Evolutionary conservation across 768 basidiomycete genomes (phyloP).

Genomic region (Lentinula detonsa): DNA sequence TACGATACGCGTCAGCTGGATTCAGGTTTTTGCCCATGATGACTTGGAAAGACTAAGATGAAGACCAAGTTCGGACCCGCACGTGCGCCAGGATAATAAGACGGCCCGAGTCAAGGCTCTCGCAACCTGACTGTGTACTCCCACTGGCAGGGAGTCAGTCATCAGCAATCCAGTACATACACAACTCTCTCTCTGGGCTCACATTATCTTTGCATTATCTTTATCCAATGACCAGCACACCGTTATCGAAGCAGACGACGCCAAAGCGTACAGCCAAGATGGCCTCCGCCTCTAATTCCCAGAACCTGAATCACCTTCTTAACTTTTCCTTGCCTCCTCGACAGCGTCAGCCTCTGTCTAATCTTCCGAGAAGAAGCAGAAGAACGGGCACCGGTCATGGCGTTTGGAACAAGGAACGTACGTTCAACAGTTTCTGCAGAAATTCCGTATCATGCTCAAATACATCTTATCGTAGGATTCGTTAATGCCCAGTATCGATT

Average conservation of each 20-base stretch:
- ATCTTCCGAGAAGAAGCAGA: slow-evolving; percentile 70
- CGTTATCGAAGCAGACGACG: slow-evolving; percentile 28
- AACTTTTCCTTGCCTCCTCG: slow-evolving; percentile 92
- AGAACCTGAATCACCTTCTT: slow-evolving; percentile 76
- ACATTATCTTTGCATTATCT: slow-evolving; percentile 1
- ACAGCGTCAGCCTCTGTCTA: slow-evolving; percentile 52
- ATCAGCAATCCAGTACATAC: slow-evolving; percentile 5
- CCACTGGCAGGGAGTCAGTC: slow-evolving; percentile 45
- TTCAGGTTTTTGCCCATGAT: slow-evolving; percentile 83
- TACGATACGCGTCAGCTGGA: slow-evolving; percentile 91
- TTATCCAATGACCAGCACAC: slow-evolving; percentile 30
- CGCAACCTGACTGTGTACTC: slow-evolving; percentile 27
- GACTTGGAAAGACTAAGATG: slow-evolving; percentile 17
- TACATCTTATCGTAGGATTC: slow-evolving; percentile 55
- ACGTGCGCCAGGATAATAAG: slow-evolving; percentile 18
- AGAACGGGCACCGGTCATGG: slow-evolving; percentile 56
- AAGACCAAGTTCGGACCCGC: slow-evolving; percentile 14
- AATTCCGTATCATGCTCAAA: slow-evolving; percentile 7
- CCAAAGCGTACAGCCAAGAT: slow-evolving; percentile 65
- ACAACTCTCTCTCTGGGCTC: slow-evolving; percentile 8
- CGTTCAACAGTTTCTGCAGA: slow-evolving; percentile 26
- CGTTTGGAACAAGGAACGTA: slow-evolving; percentile 90
- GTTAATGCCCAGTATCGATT: slow-evolving; percentile 97
- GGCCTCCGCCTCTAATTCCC: slow-evolving; percentile 45
- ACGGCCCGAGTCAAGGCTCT: slow-evolving; percentile 8